Percentiles rank a stretch among this genome's conserved stretches.
Conservation (phyloP, 2,329 filamentous ascomycete species). For the Stachybotrys chartarum region DNA sequence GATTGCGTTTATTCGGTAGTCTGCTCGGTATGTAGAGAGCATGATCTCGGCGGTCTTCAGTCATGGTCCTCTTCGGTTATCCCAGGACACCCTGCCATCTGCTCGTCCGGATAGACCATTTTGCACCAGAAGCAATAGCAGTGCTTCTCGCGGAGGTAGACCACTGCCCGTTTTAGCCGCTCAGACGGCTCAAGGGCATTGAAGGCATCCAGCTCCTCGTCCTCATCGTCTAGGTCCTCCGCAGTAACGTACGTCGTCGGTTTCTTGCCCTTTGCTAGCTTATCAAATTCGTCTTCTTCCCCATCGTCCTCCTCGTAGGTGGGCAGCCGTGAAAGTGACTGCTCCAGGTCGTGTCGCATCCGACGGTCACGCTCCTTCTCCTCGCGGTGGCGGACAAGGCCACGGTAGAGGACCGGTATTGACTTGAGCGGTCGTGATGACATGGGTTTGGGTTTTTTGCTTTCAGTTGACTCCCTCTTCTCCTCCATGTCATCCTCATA, state of each 20-base stretch:
- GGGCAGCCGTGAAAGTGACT: constrained; percentile 55
- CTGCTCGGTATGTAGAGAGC: too few relatives aligned
- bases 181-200: constrained; percentile 61
- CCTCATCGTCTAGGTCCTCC: constrained; percentile 69
- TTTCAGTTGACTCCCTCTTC: constrained; percentile 8
- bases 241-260: constrained; percentile 49
- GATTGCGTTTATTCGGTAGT: too few relatives aligned
- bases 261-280: constrained; percentile 56
- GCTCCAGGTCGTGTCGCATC: constrained; percentile 59
- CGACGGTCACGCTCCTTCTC: constrained; percentile 61
- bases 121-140: constrained; percentile 98
- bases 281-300: constrained; percentile 67
- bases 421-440: constrained; percentile 49
- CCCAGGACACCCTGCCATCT: constrained; percentile 86
- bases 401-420: constrained; percentile 74
- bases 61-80: constrained; percentile 77
- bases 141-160: constrained; percentile 62
- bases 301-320: constrained; percentile 64
- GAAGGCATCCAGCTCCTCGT: constrained; percentile 74
- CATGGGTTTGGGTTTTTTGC: constrained; percentile 20
- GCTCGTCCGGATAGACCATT: constrained; percentile 62
- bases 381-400: constrained; percentile 61
- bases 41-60: constrained; percentile 8
- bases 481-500: constrained; percentile 11
- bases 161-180: constrained; percentile 58